These are phyloP conservation scores for Pyricularia sp. DNA, from an alignment of 2,329 filamentous ascomycete genomes.

Conservation along the genomic window DNA sequence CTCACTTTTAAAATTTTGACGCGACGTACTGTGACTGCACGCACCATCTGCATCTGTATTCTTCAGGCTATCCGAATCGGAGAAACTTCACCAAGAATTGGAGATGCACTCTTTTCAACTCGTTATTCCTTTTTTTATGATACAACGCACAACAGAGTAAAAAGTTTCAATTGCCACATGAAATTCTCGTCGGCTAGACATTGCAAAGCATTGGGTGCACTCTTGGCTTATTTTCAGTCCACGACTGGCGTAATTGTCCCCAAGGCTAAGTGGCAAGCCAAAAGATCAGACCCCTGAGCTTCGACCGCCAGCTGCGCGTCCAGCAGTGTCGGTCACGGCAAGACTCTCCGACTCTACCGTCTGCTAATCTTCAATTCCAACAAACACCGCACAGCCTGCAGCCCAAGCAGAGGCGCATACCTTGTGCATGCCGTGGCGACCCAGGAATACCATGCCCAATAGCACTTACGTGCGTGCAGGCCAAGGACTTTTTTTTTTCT, in stretches of 20 bases:
- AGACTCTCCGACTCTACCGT: background rate
- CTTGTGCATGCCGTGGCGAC: background rate
- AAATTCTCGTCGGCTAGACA: background rate
- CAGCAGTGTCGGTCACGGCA: background rate
- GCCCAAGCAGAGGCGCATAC: background rate
- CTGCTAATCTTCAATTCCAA: background rate
- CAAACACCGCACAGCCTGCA: background rate
- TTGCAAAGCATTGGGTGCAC: background rate
- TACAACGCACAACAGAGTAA: background rate
- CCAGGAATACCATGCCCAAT: background rate
- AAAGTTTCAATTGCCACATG: background rate
- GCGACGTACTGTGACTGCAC: background rate
- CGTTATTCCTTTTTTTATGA: background rate
- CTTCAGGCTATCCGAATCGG: background rate
- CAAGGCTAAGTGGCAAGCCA: background rate
- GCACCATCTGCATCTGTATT: background rate
- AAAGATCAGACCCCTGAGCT: background rate
- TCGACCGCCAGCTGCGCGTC: background rate
- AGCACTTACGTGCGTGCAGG: background rate
- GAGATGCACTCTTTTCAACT: no score
- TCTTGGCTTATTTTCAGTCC: background rate
- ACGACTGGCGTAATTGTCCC: background rate
- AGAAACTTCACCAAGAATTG: background rate
- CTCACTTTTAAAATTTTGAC: background rate
- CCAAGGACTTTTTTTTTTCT: background rate